These are phyloP conservation scores for Diacronema lutheri DNA, from an alignment of 78 protist species.

Conservation along the genomic window DNA sequence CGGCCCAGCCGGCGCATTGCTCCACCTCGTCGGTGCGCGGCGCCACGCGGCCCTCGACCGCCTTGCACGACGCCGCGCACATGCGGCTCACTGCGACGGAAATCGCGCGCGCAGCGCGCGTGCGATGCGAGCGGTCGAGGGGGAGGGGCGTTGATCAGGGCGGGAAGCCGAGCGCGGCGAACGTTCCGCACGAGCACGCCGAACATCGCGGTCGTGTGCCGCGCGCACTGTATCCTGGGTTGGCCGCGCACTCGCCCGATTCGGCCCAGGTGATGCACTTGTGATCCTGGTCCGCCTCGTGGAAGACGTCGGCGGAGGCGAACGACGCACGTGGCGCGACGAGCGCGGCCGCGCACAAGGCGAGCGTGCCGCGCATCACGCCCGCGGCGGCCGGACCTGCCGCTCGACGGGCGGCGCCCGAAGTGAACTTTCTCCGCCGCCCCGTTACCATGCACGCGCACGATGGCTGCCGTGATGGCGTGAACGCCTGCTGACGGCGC, in stretches of 20 bases:
- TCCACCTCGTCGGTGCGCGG: too few relatives aligned
- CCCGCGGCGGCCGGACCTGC: too few relatives aligned
- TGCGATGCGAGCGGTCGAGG: neutral
- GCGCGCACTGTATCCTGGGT: neutral
- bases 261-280: conserved; percentile 1
- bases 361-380: too few relatives aligned
- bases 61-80: neutral
- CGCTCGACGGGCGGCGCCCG: too few relatives aligned
- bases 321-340: too few relatives aligned
- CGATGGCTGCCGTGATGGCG: too few relatives aligned
- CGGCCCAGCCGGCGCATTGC: too few relatives aligned
- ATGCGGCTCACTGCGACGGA: neutral
- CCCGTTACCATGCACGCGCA: too few relatives aligned
- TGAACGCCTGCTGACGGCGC: too few relatives aligned
- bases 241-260: neutral
- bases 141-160: neutral
- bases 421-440: too few relatives aligned
- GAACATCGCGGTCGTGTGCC: too few relatives aligned
- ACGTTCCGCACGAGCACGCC: neutral
- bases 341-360: too few relatives aligned
- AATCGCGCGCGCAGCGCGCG: neutral
- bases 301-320: neutral
- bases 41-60: neutral
- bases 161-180: neutral
- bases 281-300: neutral